Percentiles rank a stretch among this genome's conserved stretches.
Conservation (phyloP, 331 rosid genomes). For the Telfairia occidentalis region DNA sequence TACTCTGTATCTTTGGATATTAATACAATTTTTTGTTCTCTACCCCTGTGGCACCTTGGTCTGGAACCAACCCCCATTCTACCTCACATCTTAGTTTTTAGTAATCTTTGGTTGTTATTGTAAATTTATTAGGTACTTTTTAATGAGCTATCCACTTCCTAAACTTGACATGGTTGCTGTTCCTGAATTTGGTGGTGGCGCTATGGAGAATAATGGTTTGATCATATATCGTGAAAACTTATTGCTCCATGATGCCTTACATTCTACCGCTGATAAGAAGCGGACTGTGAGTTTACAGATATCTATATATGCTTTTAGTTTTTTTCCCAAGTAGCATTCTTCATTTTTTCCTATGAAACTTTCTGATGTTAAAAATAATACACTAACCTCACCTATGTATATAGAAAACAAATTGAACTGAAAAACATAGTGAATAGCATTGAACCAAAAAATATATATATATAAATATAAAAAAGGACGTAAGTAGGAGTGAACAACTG, state of each 20-base stretch:
- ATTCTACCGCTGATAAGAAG: conserved; percentile 50
- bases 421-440: neutral
- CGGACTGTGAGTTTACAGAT: conserved; percentile 36
- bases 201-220: conserved; percentile 87
- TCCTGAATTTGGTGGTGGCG: conserved; percentile 52
- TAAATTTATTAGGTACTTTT: conserved; percentile 42
- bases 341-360: neutral
- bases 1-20: neutral
- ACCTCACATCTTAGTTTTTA: neutral
- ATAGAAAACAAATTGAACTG: neutral
- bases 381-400: neutral
- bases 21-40: neutral
- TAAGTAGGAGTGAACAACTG: too few relatives aligned
- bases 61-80: neutral
- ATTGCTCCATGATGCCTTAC: conserved; percentile 51
- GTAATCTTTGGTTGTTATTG: neutral
- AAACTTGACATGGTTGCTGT: conserved; percentile 53
- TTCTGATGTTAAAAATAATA: neutral
- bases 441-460: too few relatives aligned
- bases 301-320: neutral
- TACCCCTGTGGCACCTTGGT: neutral
- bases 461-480: too few relatives aligned
- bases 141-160: conserved; percentile 36
- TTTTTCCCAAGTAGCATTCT: neutral
- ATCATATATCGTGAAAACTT: conserved; percentile 59